Evolutionary conservation across 2,329 filamentous ascomycete species (phyloP).

Genomic region (Fusarium falciforme): DNA sequence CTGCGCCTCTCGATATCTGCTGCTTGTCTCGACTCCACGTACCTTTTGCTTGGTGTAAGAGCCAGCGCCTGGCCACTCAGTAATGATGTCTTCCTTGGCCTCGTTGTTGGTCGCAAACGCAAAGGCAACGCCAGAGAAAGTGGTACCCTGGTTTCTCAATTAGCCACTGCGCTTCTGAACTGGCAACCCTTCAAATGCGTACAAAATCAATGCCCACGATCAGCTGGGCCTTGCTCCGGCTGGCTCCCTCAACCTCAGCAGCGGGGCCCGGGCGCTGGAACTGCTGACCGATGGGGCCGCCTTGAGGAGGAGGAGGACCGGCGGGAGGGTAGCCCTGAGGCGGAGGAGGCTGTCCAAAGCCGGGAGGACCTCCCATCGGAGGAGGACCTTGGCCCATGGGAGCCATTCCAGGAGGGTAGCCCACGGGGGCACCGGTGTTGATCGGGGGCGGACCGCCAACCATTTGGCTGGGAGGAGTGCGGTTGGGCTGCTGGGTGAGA

Average conservation of each 20-base stretch:
- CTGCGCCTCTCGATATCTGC: background rate
- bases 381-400: constrained; percentile 57
- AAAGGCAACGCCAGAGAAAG: constrained; percentile 97
- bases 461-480: constrained; percentile 70
- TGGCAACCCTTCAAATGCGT: constrained; percentile 49
- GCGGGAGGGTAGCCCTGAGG: constrained; percentile 58
- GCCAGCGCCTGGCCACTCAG: constrained; percentile 97
- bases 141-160: constrained; percentile 78
- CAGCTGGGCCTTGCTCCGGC: constrained; percentile 92
- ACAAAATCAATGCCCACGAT: constrained; percentile 99
- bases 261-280: constrained; percentile 61
- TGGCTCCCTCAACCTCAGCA: constrained; percentile 86
- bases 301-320: constrained; percentile 53
- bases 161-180: constrained; percentile 15
- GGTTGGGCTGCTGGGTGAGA: constrained; percentile 59
- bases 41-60: constrained; percentile 99
- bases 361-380: constrained; percentile 49
- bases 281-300: constrained; percentile 55
- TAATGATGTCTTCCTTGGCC: constrained; percentile 98
- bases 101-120: constrained; percentile 98
- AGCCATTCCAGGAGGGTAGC: constrained; percentile 69
- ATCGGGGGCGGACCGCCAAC: constrained; percentile 74
- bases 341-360: constrained; percentile 52
- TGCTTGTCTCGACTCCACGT: constrained; percentile 28
- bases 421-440: constrained; percentile 71